Percentiles rank a stretch among this genome's conserved stretches.
Conservation (phyloP, 2,329 filamentous ascomycete genomes). For the Monosporascus sp. region DNA sequence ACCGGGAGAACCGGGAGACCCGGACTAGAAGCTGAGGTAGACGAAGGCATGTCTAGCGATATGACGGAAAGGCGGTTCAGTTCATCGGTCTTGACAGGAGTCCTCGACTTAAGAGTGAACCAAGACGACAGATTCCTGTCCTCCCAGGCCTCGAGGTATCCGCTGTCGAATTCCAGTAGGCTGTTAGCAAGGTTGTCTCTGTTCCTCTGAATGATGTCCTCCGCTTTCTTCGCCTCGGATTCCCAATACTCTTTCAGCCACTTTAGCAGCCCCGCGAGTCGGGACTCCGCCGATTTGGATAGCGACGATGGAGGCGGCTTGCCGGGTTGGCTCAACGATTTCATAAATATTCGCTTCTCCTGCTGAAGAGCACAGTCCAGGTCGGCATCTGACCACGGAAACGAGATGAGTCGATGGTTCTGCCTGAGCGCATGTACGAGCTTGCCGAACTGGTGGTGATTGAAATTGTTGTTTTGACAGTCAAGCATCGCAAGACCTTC, state of each 20-base stretch:
- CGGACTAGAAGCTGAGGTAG: not conserved
- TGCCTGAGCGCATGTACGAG: conserved; percentile 22
- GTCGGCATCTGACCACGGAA: conserved; percentile 21
- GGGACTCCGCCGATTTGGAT: conserved; percentile 19
- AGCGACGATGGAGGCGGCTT: conserved; percentile 14
- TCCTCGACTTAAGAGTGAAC: conserved; percentile 5
- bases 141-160: conserved; percentile 23
- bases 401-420: conserved; percentile 26
- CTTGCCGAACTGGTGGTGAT: conserved; percentile 28
- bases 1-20: not conserved
- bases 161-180: conserved; percentile 16
- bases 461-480: conserved; percentile 50
- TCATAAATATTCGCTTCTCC: conserved; percentile 19
- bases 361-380: conserved; percentile 21
- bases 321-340: conserved; percentile 6
- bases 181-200: conserved; percentile 13
- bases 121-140: conserved; percentile 19
- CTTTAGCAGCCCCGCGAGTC: conserved; percentile 18
- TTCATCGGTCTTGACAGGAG: not conserved
- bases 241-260: conserved; percentile 22
- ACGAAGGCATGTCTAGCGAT: not conserved
- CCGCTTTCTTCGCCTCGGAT: conserved; percentile 16
- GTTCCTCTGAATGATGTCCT: conserved; percentile 17
- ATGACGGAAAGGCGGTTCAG: not conserved
- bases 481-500: conserved; percentile 46